Conservation (phyloP, 1,284 basidiomycete species). For the Ganoderma lingzhi region DNA sequence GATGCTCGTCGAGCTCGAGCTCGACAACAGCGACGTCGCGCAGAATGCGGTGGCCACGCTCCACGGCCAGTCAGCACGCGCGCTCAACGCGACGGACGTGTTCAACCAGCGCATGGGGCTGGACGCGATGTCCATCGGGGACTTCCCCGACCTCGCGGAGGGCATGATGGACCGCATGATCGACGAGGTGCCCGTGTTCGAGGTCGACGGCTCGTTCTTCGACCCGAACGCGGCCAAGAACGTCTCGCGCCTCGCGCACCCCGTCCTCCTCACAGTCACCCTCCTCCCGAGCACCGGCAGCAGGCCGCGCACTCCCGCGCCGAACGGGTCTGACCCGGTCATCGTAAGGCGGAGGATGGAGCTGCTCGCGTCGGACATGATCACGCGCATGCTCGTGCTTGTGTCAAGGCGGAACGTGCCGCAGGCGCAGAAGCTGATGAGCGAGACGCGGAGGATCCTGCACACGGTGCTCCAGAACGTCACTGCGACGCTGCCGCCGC, state of each 20-base stretch:
- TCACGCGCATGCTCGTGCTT: conserved; percentile 89
- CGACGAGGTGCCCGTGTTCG: conserved; percentile 92
- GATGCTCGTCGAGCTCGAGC: conserved; percentile 93
- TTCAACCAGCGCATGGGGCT: conserved; percentile 85
- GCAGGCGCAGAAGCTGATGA: conserved; percentile 87
- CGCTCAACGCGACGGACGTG: conserved; percentile 78
- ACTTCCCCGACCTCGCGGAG: conserved; percentile 74
- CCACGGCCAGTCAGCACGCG: conserved; percentile 37
- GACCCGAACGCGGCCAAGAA: conserved; percentile 86
- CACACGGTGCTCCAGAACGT: conserved; percentile 86
- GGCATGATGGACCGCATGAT: conserved; percentile 92
- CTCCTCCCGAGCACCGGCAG: conserved; percentile 68
- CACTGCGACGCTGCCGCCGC: conserved; percentile 69
- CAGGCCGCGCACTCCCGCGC: conserved; percentile 52
- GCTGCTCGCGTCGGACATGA: conserved; percentile 92
- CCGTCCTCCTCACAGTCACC: conserved; percentile 89
- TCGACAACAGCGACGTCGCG: conserved; percentile 75
- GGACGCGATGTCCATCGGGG: conserved; percentile 76
- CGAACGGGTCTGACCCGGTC: conserved; percentile 75
- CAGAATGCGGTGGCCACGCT: conserved; percentile 37
- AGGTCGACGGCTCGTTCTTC: conserved; percentile 92
- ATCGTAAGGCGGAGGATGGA: conserved; percentile 95
- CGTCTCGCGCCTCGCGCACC: conserved; percentile 86
- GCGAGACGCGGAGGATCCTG: conserved; percentile 89
- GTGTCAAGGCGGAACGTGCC: conserved; percentile 88